These are phyloP conservation scores for Paraphoma sp. DNA, from an alignment of 2,329 filamentous ascomycete genomes.

Conservation along the genomic window DNA sequence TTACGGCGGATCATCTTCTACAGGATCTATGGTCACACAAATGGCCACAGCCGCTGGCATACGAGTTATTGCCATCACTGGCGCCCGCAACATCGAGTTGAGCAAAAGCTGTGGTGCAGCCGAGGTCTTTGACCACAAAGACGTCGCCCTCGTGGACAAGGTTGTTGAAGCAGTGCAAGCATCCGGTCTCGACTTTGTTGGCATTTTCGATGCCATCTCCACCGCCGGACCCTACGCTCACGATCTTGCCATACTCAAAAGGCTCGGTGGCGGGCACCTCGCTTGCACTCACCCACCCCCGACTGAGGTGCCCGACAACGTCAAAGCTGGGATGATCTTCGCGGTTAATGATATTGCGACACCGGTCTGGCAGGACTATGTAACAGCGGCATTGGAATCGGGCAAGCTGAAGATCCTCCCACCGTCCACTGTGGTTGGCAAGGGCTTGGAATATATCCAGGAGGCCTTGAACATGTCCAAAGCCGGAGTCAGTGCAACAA, in stretches of 20 bases:
- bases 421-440: slow-evolving; percentile 31
- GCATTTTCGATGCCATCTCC: slow-evolving; percentile 49
- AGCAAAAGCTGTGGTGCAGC: slow-evolving; percentile 28
- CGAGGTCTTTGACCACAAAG: slow-evolving; percentile 36
- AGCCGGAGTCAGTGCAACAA: slow-evolving; percentile 47
- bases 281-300: slow-evolving; percentile 47
- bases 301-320: slow-evolving; percentile 33
- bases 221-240: slow-evolving; percentile 21
- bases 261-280: slow-evolving; percentile 43
- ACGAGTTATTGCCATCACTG: slow-evolving; percentile 47
- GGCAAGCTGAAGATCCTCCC: slow-evolving; percentile 35
- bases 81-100: slow-evolving; percentile 30
- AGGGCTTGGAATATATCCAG: slow-evolving; percentile 35
- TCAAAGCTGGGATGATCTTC: slow-evolving; percentile 41
- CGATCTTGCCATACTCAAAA: slow-evolving; percentile 32
- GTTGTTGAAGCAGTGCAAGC: slow-evolving; percentile 44
- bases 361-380: slow-evolving; percentile 33
- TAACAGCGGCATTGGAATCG: slow-evolving; percentile 29
- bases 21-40: slow-evolving; percentile 52
- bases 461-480: slow-evolving; percentile 29
- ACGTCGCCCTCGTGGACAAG: slow-evolving; percentile 40
- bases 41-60: slow-evolving; percentile 49
- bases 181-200: slow-evolving; percentile 44
- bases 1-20: slow-evolving; percentile 55
- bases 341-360: slow-evolving; percentile 30